phyloP scores from a whole-genome alignment of 129 eudicot species.

The Ambrosia artemisiifolia region DNA sequence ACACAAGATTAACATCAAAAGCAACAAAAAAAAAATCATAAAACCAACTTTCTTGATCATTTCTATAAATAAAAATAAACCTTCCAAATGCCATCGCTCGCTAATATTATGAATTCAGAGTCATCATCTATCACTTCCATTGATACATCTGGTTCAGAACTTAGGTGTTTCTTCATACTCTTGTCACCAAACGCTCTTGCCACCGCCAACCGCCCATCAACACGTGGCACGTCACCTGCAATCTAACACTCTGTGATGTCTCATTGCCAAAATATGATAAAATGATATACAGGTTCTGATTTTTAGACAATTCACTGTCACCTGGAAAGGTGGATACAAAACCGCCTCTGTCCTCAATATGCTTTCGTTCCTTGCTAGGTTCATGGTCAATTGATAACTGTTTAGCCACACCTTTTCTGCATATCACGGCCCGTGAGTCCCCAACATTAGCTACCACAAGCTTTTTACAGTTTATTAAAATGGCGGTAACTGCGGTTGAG shows the following conservation, averaged over 20 bases:
- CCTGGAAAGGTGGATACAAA: constrained; percentile 95
- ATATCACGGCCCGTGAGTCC: constrained; percentile 89
- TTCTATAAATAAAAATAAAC: constrained; percentile 24
- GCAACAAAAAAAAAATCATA: not conserved
- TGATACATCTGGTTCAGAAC: constrained; percentile 77
- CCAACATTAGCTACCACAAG: constrained; percentile 94
- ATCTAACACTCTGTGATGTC: constrained; percentile 22
- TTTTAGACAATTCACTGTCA: constrained; percentile 12
- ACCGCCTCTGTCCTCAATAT: constrained; percentile 82
- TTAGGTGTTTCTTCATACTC: constrained; percentile 87
- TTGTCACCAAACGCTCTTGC: constrained; percentile 99
- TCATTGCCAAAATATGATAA: constrained; percentile 13
- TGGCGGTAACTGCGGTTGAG: constrained; percentile 95
- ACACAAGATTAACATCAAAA: not conserved
- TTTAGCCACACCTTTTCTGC: constrained; percentile 67
- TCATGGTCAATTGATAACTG: constrained; percentile 91
- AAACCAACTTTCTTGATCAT: not conserved
- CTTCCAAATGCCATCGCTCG: constrained; percentile 98
- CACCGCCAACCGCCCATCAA: constrained; percentile 94
- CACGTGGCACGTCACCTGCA: constrained; percentile 96
- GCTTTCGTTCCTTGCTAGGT: constrained; percentile 62
- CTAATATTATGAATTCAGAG: constrained; percentile 67
- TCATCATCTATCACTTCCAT: constrained; percentile 55
- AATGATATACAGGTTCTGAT: not conserved
- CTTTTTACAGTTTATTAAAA: constrained; percentile 64